Conservation (phyloP, 208 protist genomes). For the Trypanosoma platydactyli region DNA sequence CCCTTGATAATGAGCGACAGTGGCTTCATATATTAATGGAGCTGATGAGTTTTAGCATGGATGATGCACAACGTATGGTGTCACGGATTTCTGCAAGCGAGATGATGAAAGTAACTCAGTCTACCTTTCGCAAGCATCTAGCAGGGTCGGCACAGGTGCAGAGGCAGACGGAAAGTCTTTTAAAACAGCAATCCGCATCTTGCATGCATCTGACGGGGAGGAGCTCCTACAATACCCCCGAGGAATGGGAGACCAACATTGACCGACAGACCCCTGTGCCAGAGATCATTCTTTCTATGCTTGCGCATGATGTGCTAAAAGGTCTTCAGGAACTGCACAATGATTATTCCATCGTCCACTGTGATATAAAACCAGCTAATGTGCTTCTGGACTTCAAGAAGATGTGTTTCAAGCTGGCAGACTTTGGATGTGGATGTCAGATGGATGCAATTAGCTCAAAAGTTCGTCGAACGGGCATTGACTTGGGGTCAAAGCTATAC, state of each 20-base stretch:
- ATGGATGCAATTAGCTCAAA: conserved; percentile 49
- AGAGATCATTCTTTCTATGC: conserved; percentile 99
- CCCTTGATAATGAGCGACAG: conserved; percentile 48
- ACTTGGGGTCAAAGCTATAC: conserved; percentile 85
- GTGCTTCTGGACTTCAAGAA: conserved; percentile 86
- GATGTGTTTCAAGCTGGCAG: conserved; percentile 75
- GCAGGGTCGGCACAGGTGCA: conserved; percentile 24
- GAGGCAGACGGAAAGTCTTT: conserved; percentile 35
- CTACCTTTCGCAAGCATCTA: conserved; percentile 65
- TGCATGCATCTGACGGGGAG: conserved; percentile 64
- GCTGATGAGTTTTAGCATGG: conserved; percentile 82
- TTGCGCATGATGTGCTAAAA: conserved; percentile 95
- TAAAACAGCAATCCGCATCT: conserved; percentile 47
- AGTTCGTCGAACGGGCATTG: conserved; percentile 50
- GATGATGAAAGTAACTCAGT: conserved; percentile 69
- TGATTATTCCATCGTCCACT: conserved; percentile 92
- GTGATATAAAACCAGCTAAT: conserved; percentile 97
- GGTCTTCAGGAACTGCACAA: conserved; percentile 88
- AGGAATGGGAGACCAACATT: conserved; percentile 85
- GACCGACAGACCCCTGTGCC: conserved; percentile 98
- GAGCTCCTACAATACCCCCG: conserved; percentile 51
- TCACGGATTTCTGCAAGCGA: conserved; percentile 65
- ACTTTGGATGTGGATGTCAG: conserved; percentile 86
- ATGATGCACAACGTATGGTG: conserved; percentile 78
- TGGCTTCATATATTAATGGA: conserved; percentile 84